A percentile compares a stretch with the other conserved stretches of the same genome.
Evolutionary conservation across 2,329 filamentous ascomycete species (phyloP).

Genomic region (Claviceps cyperi): DNA sequence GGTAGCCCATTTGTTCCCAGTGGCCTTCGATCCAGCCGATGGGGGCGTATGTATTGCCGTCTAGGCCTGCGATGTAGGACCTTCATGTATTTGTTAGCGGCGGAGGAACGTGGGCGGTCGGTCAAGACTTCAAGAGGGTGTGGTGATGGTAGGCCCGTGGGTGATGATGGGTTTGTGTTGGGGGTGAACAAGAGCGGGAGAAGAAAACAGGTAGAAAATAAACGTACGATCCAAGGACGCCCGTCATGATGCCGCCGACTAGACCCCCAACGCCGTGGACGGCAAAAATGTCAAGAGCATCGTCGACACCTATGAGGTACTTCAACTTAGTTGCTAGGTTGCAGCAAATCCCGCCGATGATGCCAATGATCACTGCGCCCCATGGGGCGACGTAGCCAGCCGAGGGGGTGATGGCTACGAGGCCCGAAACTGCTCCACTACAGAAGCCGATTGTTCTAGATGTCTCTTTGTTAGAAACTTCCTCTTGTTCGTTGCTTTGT

Average conservation of each 20-base stretch:
- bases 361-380: conserved; percentile 42
- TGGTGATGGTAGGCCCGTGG: background rate
- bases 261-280: conserved; percentile 80
- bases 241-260: conserved; percentile 64
- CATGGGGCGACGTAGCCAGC: conserved; percentile 65
- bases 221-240: conserved; percentile 54
- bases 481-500: background rate
- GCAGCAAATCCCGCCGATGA: conserved; percentile 49
- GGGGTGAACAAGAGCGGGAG: background rate
- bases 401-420: conserved; percentile 76
- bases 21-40: conserved; percentile 61
- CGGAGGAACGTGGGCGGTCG: no score
- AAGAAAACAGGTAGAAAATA: background rate
- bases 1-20: conserved; percentile 57
- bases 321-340: conserved; percentile 81
- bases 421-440: conserved; percentile 72
- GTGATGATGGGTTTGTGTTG: background rate
- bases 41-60: conserved; percentile 43
- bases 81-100: background rate
- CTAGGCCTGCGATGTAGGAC: conserved; percentile 58
- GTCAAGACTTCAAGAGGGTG: no score
- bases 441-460: conserved; percentile 77
- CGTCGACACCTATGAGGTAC: conserved; percentile 62
- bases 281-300: conserved; percentile 81
- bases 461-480: background rate